Conservation (phyloP, 1,284 basidiomycete species). For the Tilletia caries region DNA sequence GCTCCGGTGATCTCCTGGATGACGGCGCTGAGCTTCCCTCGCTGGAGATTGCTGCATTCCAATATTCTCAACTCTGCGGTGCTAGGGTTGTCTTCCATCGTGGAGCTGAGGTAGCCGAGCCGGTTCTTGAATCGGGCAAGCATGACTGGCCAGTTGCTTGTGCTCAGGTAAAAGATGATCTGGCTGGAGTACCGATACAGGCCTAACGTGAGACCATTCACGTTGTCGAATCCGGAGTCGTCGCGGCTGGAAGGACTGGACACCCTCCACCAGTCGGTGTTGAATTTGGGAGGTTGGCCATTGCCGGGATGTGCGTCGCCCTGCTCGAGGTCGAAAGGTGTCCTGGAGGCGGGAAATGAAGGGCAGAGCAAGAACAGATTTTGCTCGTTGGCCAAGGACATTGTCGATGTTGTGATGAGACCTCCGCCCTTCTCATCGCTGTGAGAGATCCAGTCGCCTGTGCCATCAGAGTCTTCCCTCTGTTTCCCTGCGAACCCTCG, state of each 20-base stretch:
- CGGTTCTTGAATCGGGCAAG: slow-evolving; percentile 70
- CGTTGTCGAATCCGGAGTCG: slow-evolving; percentile 27
- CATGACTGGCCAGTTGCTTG: slow-evolving; percentile 83
- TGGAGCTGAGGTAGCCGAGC: slow-evolving; percentile 65
- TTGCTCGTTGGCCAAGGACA: slow-evolving; percentile 34
- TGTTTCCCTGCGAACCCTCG: slow-evolving; percentile 17
- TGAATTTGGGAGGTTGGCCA: slow-evolving; percentile 26
- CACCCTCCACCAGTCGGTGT: slow-evolving; percentile 28
- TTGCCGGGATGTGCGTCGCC: slow-evolving; percentile 9
- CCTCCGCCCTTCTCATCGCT: slow-evolving; percentile 17
- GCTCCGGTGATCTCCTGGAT: slow-evolving; percentile 71
- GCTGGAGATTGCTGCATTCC: slow-evolving; percentile 57
- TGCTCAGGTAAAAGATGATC: slow-evolving; percentile 81
- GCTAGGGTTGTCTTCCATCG: slow-evolving; percentile 59
- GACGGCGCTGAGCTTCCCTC: slow-evolving; percentile 45
- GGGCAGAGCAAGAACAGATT: slow-evolving; percentile 42
- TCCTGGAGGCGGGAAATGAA: slow-evolving; percentile 34
- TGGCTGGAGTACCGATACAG: slow-evolving; percentile 62
- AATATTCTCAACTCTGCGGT: slow-evolving; percentile 70
- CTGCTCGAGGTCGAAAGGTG: slow-evolving; percentile 31
- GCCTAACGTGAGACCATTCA: slow-evolving; percentile 26
- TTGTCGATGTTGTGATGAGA: slow-evolving; percentile 16
- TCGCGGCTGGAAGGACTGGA: slow-evolving; percentile 26
- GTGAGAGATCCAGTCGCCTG: slow-evolving; percentile 1
- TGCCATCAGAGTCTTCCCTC: slow-evolving; percentile 19